Evolutionary conservation across 768 basidiomycete genomes (phyloP).

Genomic region (Boletus insuetus): DNA sequence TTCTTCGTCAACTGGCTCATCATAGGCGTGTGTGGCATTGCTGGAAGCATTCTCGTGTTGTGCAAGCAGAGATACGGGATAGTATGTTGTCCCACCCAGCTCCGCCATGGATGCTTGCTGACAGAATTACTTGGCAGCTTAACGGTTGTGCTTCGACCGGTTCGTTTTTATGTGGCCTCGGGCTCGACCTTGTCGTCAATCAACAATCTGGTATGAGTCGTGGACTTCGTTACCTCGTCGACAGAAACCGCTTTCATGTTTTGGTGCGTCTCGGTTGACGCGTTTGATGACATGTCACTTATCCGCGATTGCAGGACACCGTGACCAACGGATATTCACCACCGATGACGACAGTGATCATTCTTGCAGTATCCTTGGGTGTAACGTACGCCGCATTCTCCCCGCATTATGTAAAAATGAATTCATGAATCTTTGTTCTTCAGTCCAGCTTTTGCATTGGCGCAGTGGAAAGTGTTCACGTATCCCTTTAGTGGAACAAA

Average conservation of each 20-base stretch:
- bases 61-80: constrained; percentile 48
- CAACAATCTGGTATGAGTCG: constrained; percentile 61
- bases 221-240: constrained; percentile 61
- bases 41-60: constrained; percentile 42
- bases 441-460: constrained; percentile 53
- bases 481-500: constrained; percentile 43
- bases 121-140: constrained; percentile 30
- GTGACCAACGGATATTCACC: constrained; percentile 49
- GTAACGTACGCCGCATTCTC: constrained; percentile 46
- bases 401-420: background rate
- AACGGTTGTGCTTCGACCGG: constrained; percentile 56
- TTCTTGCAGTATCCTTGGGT: constrained; percentile 51
- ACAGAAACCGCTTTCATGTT: constrained; percentile 56
- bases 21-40: constrained; percentile 42
- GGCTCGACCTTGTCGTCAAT: constrained; percentile 54
- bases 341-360: constrained; percentile 45
- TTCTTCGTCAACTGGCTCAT: constrained; percentile 55
- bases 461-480: constrained; percentile 52
- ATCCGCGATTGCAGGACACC: constrained; percentile 41
- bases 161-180: constrained; percentile 56
- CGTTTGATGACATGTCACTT: background rate
- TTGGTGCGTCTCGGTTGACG: constrained; percentile 37
- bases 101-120: background rate
- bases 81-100: constrained; percentile 34
- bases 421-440: background rate